Evolutionary conservation across 192 early-diverging fungal genomes (phyloP).

Genomic region (Gryganskiella cystojenkinii): DNA sequence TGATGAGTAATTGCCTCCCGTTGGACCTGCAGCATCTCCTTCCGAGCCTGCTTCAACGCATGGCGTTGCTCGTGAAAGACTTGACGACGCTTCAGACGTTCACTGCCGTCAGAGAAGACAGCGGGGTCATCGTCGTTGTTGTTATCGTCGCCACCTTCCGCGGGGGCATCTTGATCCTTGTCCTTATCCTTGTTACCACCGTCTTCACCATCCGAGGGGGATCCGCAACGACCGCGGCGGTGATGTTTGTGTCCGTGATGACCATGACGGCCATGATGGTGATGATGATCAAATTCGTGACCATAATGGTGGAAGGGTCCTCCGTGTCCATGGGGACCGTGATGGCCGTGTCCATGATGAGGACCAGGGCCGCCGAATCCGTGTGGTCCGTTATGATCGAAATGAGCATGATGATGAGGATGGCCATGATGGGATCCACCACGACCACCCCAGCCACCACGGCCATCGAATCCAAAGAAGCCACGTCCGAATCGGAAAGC

Average conservation of each 20-base stretch:
- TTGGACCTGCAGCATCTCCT: slow-evolving; percentile 16
- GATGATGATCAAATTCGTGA: neutral
- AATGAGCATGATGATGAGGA: slow-evolving; percentile 9
- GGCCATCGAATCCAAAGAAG: slow-evolving; percentile 12
- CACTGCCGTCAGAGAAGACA: slow-evolving; percentile 1
- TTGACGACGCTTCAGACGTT: slow-evolving; percentile 42
- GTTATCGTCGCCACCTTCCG: too few species aligned
- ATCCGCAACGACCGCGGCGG: slow-evolving; percentile 28
- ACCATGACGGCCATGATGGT: slow-evolving; percentile 14
- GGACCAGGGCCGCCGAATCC: neutral
- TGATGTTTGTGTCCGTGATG: slow-evolving; percentile 20
- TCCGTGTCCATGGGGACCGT: neutral
- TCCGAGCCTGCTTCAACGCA: slow-evolving; percentile 17
- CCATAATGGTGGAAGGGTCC: neutral
- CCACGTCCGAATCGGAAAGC: slow-evolving; percentile 2
- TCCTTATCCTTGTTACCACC: too few species aligned
- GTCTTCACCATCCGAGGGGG: slow-evolving; percentile 19
- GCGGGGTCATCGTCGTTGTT: slow-evolving; percentile 4
- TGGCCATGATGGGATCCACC: slow-evolving; percentile 13
- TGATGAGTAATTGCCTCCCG: slow-evolving; percentile 6
- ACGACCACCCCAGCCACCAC: slow-evolving; percentile 18
- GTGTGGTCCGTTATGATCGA: neutral
- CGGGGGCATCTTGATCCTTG: too few species aligned
- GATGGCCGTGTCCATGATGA: slow-evolving; percentile 1
- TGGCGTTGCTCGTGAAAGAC: slow-evolving; percentile 41